Base-by-base conservation (phyloP, 2,329 filamentous ascomycete species). In the Colletotrichum aenigma region DNA sequence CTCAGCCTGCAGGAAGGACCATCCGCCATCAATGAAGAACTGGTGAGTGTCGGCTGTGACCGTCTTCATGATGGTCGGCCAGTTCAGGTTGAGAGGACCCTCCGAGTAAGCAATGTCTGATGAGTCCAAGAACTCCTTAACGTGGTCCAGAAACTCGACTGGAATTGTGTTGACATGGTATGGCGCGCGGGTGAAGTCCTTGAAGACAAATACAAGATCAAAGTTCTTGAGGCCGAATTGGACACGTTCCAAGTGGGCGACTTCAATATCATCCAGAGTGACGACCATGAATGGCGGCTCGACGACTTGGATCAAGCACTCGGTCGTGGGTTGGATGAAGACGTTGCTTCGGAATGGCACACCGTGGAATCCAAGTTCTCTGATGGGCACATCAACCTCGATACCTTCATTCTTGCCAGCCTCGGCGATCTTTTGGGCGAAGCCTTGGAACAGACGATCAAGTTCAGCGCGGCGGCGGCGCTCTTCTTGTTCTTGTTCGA, bases 61-160 rank as follows among this genome's bases (percentile, higher is more conserved):
- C 0, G 97, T 99, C 90, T 99, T 99, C 96, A 99, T 99, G 83
- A 99, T 99, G 18, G 96, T 98, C 13, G 95, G 94, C 97, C 97
- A 99, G 89, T 98, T 98, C 73, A 99, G 90, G 87, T 99, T 99
- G 79, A 99, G 92, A 2, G 96, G 97, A 73, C 97, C 97, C 85
- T 99, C 97, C 15, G 93, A 94, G 88, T 93, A 98, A 21, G 97
- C 93, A 82, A 99, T 98, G 82, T 99, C 96, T 64, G 97, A 96
- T 2, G 94, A 96, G 85, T 99, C 96, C 12, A 99, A 91, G 93
- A 97, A 99, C 82, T 99, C 97, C 86, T 98, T 98, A 79, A 99
- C 96, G 70, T 95, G 93, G 79, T 99, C 97, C 5, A 99, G 90
- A 4, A 94, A 95, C 83, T 99, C 97, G 28, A 99, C 95, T 0